Base-by-base conservation (phyloP, 2,329 filamentous ascomycete species). In the Purpureocillium takamizusanense region DNA sequence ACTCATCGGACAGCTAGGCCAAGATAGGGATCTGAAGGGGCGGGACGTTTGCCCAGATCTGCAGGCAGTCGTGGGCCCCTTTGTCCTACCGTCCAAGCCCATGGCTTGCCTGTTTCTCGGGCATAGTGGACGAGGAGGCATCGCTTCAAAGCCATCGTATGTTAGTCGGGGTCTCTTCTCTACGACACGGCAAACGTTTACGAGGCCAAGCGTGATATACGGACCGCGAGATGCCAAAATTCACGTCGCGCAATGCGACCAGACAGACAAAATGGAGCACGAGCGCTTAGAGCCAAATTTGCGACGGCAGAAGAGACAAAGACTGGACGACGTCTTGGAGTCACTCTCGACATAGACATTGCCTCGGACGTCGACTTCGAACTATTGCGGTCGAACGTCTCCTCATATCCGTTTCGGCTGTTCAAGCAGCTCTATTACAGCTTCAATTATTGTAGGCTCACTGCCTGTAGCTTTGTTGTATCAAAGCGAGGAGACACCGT, bases 41-140 rank as follows among this genome's bases (percentile, higher is more conserved):
- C 39, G 40, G 1, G 53, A 49, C 1, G 35, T 51, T 7, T 33
- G 34, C 3, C 29, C 47, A 3, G 39, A 50, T 14, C 41, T 41
- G 3, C 61, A 62, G 35, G 52, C 59, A 4, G 52, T 59, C 4
- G 55, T 49, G 2, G 62, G 57, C 1, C 53, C 59, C 3, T 58
- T 65, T 36, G 52, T 65, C 16, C 48, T 66, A 8, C 63, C 63
- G 10, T 60, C 60, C 5, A 57, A 56, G 35, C 62, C 62, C 4
- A 47, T 65, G 39, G 62, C 56, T 0, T 58, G 53, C 31, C 41
- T 66, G 23, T 60, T 57, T 29, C 40, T 66, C 8, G 63, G 63
- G 4, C 61, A 66, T 39, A 59, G 48, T 35, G 50, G 54, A 15
- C 53, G 54, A 10, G 52, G 55, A 12, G 56, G 59, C 11, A 60